Base-by-base conservation (phyloP, 345 rosid species). In the Gossypium turneri region DNA sequence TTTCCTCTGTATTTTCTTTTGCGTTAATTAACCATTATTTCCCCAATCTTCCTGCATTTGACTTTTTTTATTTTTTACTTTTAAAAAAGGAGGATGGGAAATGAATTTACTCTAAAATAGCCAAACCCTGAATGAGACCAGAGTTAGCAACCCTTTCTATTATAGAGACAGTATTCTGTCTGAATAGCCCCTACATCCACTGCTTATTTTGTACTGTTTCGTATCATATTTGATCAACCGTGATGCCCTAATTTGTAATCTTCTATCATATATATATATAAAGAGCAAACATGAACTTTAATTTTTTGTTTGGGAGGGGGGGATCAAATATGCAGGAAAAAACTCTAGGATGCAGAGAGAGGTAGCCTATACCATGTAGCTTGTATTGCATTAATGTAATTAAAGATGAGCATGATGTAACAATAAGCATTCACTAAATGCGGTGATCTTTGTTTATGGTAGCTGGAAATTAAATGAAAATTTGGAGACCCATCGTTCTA, bases 191-290 rank as follows among this genome's bases (percentile, higher is more conserved):
- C 52, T 29, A 6, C 25, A 20, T 3, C 63, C 38, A 34, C 41
- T 34, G 7, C 41, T 34, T 34, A 34, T 5, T 34, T 34, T 34
- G 41, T 34, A 34, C 41, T 34, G 41, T 34, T 34, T 34, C 41
- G 41, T 34, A 34, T 34, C 41, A 5, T 34, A 34, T 34, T 74
- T 50, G 65, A 65, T 22, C 20, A 44, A 8, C 45, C 61, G 43
- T 53, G 75, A 48, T 53, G 50, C 53, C 53, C 13, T 48, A 75
- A 70, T 43, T 57, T 73, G 48, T n/a, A 59, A 74, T 29, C 60
- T 60, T 34, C 5, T 17, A 25, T 7, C 12, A 68, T 48, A 4
- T 24, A 20, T 24, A 20, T 68, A 43, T 8, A 57, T 29, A 73
- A 65, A 43, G 19, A 48, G 12, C 15, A 48, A 12, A 51, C 16